Evolutionary conservation across 768 basidiomycete species (phyloP), one percentile per base, ranked within the genome.

Genomic region (Lactarius hengduanensis): DNA sequence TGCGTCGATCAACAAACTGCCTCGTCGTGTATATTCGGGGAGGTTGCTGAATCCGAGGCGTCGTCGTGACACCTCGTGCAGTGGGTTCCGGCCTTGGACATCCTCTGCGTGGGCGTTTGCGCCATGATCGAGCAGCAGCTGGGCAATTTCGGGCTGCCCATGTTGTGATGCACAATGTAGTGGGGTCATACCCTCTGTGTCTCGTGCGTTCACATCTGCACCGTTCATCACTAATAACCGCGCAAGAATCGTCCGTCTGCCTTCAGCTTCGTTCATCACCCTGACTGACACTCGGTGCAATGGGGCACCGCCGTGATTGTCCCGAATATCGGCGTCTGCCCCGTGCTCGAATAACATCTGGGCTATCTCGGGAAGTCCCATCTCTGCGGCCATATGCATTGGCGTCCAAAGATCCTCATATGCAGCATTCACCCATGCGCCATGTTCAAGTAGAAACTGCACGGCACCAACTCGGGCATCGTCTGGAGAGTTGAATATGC

Each of bases 351-450:
- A 10, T 22, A 47, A 11, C 10, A n/a, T 11, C 45, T 1, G 45
- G 9, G n/a, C 45, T 11, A 47, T 10, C 10, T 11, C 4, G n/a
- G 1, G n/a, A 47, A 4, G 4, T 22, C 45, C 45, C 4, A 4
- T 11, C 9, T 11, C 0, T 22, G 45, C 9, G n/a, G 45, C 45
- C 45, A 22, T 0, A 22, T 47, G n/a, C 20, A 45, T 20, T 4
- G 45, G 45, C 1, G 20, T 45, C 2, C 1, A 9, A 20, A 45
- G 9, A n/a, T 2, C 0, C n/a, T 1, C 2, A 2, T 3, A 1
- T 20, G 8, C 6, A 5, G 45, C 45, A 47, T 47, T 47, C 45
- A 22, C 45, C 10, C n/a, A 9, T 47, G 45, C 45, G 9, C n/a
- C 45, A 47, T 47, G n/a, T 47, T 10, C n/a, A 9, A 47, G 10